Percentiles rank a stretch among this genome's conserved stretches.
These are phyloP conservation scores for Starmera dryadoides DNA, from an alignment of 805 yeast species.

Conservation along the genomic window DNA sequence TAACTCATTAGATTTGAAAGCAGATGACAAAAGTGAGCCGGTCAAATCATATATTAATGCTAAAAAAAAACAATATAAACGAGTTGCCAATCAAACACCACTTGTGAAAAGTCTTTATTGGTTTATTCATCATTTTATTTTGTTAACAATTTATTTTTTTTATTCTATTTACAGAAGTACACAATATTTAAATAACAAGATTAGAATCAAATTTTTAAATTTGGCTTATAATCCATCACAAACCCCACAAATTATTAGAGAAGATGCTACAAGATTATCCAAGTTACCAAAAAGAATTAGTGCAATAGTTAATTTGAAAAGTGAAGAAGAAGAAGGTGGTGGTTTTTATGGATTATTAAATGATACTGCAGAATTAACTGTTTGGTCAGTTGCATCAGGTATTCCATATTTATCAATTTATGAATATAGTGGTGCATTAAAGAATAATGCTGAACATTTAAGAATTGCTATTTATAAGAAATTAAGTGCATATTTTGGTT, in stretches of 20 bases:
- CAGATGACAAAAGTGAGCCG: too few relatives aligned
- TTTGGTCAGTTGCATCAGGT: constrained; percentile 93
- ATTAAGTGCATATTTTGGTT: constrained; percentile 68
- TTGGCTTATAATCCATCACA: constrained; percentile 62
- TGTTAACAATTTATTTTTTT: constrained; percentile 45
- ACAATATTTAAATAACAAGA: constrained; percentile 44
- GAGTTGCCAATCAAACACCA: too few relatives aligned
- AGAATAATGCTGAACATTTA: constrained; percentile 46
- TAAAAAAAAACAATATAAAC: too few relatives aligned
- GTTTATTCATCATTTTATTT: constrained; percentile 16
- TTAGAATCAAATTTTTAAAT: constrained; percentile 50
- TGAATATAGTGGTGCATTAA: constrained; percentile 70
- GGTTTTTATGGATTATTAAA: constrained; percentile 77
- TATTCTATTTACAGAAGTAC: constrained; percentile 49
- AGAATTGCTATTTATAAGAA: constrained; percentile 50
- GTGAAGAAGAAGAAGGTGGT: constrained; percentile 81
- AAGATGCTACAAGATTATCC: constrained; percentile 63
- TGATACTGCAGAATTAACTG: constrained; percentile 67
- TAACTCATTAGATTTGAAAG: too few relatives aligned
- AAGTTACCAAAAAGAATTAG: constrained; percentile 78
- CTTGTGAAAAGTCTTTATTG: neutral
- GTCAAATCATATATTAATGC: too few relatives aligned
- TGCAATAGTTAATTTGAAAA: constrained; percentile 63
- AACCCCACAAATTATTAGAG: constrained; percentile 80
- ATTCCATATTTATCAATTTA: constrained; percentile 64